These are phyloP conservation scores for Cicer arietinum DNA, from an alignment of 306 rosid genomes.

Conservation along the genomic window DNA sequence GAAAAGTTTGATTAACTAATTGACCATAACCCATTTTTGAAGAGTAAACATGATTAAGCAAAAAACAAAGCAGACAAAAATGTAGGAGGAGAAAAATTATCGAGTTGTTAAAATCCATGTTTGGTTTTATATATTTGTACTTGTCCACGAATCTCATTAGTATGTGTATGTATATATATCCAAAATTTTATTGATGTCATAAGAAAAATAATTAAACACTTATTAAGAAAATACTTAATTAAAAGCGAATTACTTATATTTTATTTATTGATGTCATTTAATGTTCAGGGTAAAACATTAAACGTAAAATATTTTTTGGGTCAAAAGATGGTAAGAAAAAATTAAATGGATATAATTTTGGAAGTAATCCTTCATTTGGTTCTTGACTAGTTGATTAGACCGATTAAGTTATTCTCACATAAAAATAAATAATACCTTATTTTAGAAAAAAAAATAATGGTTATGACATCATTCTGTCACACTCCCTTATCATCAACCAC, in stretches of 20 bases:
- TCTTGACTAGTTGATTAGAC: no score
- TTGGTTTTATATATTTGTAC: conserved; percentile 33
- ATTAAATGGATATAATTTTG: no score
- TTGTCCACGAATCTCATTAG: conserved; percentile 49
- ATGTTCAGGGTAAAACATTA: no score
- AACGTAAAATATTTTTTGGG: no score
- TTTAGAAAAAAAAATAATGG: no score
- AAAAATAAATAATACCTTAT: no score
- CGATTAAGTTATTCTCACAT: no score
- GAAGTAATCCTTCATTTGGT: no score
- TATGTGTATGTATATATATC: conserved; percentile 52
- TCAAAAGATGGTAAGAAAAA: no score
- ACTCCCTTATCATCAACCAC: no score
- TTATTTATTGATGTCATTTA: not conserved
- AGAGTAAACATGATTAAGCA: conserved; percentile 52
- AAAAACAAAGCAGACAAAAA: conserved; percentile 61
- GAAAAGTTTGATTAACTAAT: conserved; percentile 60
- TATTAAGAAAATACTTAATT: not conserved
- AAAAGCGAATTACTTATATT: not conserved
- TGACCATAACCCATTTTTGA: conserved; percentile 36
- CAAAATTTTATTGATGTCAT: not conserved
- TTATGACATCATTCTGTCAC: no score
- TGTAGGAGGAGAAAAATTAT: conserved; percentile 54
- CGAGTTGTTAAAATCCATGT: conserved; percentile 64
- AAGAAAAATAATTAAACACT: no score